phyloP scores from a whole-genome alignment of 331 rosid species.

The Telfairia occidentalis region DNA sequence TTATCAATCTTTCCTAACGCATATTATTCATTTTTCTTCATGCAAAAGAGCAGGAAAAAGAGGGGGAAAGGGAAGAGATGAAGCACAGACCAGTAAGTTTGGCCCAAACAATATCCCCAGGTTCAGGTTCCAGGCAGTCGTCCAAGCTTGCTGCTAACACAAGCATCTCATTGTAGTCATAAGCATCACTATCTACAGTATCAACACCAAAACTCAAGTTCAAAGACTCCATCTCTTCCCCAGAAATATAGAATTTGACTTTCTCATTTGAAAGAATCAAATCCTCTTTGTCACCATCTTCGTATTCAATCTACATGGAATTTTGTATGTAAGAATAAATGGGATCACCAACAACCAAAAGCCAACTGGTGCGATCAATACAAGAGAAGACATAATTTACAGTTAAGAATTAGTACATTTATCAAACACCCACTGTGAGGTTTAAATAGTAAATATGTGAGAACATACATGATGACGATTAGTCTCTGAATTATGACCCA shows the following conservation, averaged over 20 bases:
- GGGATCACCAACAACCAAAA: background rate
- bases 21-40: background rate
- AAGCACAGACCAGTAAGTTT: slow-evolving; percentile 81
- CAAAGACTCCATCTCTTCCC: slow-evolving; percentile 63
- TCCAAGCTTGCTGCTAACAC: slow-evolving; percentile 92
- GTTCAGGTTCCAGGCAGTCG: slow-evolving; percentile 73
- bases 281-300: slow-evolving; percentile 69
- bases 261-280: slow-evolving; percentile 64
- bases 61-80: slow-evolving; percentile 17
- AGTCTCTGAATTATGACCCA: slow-evolving; percentile 42
- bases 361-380: background rate
- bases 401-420: background rate
- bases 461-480: slow-evolving; percentile 57
- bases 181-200: slow-evolving; percentile 42
- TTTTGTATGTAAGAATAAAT: slow-evolving; percentile 12
- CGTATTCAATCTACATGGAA: slow-evolving; percentile 63
- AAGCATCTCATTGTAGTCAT: slow-evolving; percentile 82
- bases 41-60: background rate
- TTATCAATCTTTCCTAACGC: background rate
- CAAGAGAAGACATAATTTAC: background rate
- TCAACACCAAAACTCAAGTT: slow-evolving; percentile 47
- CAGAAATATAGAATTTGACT: slow-evolving; percentile 60
- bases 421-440: background rate
- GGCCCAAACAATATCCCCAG: slow-evolving; percentile 94
- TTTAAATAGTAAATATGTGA: background rate